Conservation (phyloP, 176 grass and related monocot genomes). For the Sorghum bicolor region DNA sequence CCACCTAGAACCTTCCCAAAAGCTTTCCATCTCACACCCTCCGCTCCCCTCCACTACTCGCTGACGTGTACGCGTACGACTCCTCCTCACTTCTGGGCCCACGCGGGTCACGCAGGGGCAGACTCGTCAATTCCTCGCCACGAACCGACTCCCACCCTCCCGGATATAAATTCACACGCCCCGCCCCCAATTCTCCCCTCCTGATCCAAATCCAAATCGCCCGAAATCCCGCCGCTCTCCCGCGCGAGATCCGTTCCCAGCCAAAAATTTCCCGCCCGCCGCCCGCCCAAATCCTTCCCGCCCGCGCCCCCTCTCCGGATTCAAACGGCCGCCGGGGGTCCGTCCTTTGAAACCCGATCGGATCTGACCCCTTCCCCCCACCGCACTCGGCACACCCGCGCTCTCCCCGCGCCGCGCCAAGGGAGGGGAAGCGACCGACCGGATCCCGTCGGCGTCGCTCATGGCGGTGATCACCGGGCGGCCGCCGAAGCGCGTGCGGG, state of each 20-base stretch:
- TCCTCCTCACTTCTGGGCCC: not conserved
- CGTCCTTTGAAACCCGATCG: not conserved
- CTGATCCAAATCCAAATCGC: not conserved
- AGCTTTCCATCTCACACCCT: no score
- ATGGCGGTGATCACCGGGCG: conserved; percentile 39
- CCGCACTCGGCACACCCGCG: no score
- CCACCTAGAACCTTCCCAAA: no score
- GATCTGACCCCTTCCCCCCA: not conserved
- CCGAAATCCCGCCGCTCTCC: not conserved
- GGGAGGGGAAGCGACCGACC: not conserved
- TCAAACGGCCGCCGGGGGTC: not conserved
- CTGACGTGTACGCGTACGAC: conserved; percentile 30
- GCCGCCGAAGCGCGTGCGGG: conserved; percentile 53
- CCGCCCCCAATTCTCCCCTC: not conserved
- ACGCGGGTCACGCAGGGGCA: not conserved
- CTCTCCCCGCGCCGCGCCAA: not conserved
- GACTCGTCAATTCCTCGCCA: not conserved
- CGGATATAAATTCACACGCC: conserved; percentile 22
- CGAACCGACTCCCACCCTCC: conserved; percentile 12
- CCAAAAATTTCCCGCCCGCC: not conserved
- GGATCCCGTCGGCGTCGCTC: not conserved
- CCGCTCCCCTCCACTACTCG: no score
- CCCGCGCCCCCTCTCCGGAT: not conserved
- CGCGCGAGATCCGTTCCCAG: not conserved
- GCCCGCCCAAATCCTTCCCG: not conserved